Base-by-base conservation (phyloP, 164 flowering plant species). In the Annona cherimola region DNA sequence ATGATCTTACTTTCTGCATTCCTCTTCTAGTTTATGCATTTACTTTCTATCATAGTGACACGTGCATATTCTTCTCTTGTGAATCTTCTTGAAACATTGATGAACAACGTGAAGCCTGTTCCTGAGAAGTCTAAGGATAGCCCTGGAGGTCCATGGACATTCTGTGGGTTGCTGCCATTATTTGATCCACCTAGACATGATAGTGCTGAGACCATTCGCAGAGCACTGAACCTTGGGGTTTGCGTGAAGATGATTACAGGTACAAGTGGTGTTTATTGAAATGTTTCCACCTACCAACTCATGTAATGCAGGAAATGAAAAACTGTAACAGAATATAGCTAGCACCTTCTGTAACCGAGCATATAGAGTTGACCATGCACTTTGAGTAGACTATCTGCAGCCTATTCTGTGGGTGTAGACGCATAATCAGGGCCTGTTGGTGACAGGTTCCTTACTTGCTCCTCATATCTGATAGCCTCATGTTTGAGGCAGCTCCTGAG, bases 131-230 rank as follows among this genome's bases (percentile, higher is more conserved):
- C 81, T 1, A 88, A 86, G 76, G 92, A 88, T 19, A 85, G 96
- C 73, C 82, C 85, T 73, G 98, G 98, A 74, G 91, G 89, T 73
- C 96, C 98, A 41, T 92, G 96, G 96, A 82, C 78, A 72, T 90
- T 90, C 72, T 86, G 91, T 75, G 98, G 98, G 45, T 73, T 93
- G 80, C 71, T 93, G 80, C 89, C 96, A 18, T 81, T 93, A 75
- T 93, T 93, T 83, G 96, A 93, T 83, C 94, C 98, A 62, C 98
- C 97, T 61, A 86, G 97, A 76, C 95, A 92, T 79, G 97, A 92
- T 71, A 92, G 97, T 85, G 93, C 91, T 55, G 95, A 92, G 79
- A 92, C 97, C 57, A 92, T 92, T 70, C 95, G 92, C 57, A 84
- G 89, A 81, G 91, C 97, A 46, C 90, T 92, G 57, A 83, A 87